phyloP scores from a whole-genome alignment of 805 yeast species.

The Starmera caribaea region DNA sequence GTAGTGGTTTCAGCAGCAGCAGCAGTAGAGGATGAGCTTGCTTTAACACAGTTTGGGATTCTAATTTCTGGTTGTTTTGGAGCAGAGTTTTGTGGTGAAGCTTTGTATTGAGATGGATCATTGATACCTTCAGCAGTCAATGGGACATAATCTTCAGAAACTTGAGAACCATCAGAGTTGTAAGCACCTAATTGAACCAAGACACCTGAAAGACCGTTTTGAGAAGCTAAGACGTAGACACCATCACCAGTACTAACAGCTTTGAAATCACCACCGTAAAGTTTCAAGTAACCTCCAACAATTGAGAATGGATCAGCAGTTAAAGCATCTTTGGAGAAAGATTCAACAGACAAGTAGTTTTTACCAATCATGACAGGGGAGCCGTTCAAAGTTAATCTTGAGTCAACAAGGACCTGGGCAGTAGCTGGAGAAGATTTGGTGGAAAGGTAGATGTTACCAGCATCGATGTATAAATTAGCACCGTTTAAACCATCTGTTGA shows the following conservation, averaged over 20 bases:
- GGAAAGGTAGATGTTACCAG: not conserved
- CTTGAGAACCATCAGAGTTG: not conserved
- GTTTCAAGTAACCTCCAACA: slow-evolving; percentile 1
- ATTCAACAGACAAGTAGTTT: slow-evolving; percentile 1
- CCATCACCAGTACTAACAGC: slow-evolving; percentile 3
- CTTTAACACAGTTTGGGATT: no score
- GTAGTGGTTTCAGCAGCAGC: not conserved
- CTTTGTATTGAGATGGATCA: not conserved
- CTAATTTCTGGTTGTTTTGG: not conserved
- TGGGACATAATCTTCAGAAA: not conserved
- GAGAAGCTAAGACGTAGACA: slow-evolving; percentile 1
- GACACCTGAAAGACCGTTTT: not conserved
- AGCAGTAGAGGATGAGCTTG: not conserved
- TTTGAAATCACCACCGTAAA: slow-evolving; percentile 4
- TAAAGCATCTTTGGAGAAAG: not conserved
- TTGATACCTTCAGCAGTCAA: not conserved
- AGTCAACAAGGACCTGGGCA: not conserved
- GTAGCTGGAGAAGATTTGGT: not conserved
- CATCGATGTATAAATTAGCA: slow-evolving; percentile 12
- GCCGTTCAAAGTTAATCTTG: not conserved
- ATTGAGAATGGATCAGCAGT: slow-evolving; percentile 1
- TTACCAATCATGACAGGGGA: slow-evolving; percentile 2
- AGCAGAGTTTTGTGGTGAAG: not conserved
- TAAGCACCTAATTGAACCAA: not conserved
- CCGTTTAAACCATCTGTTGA: slow-evolving; percentile 9